Base-by-base conservation (phyloP, 805 yeast genomes). In the Tetrapisispora pingtungensis region DNA sequence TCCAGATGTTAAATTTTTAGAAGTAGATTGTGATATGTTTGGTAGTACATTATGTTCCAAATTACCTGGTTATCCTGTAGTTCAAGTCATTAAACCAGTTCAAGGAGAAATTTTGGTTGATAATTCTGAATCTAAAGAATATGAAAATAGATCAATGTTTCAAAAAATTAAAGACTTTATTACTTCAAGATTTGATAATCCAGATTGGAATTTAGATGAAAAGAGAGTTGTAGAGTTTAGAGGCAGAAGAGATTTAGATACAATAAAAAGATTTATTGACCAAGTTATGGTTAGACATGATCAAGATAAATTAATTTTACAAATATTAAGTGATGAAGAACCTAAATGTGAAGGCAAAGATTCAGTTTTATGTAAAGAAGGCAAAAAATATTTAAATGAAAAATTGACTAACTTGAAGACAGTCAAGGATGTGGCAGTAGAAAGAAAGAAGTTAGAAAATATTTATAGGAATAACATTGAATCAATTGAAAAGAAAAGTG, bases 31-130 rank as follows among this genome's bases (percentile, higher is more conserved):
- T 47, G 68, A 63, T 36, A 40, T 51, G 26, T 63, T 61, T 42
- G 62, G 59, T n/a, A 39, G 52, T 14, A 54, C 54, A 12, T 42
- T 62, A n/a, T 64, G 68, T 45, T 40, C 46, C 1, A 49, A 53
- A 17, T 41, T 63, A 40, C 62, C 74, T 32, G 84, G 84, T 13
- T 84, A 69, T 55, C 95, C 95, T 4, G 75, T 80, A 33, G 58
- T 85, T 43, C 70, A 71, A 51, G 62, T 81, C 49, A 75, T 83
- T 53, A 67, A 67, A 36, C 77, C 79, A 32, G 74, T 75, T 15
- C 65, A 66, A 35, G 18, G n/a, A 22, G 20, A 14, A n/a, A 56
- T 40, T 3, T 48, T 46, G 1, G 6, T 10, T 6, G 39, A 30
- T 2, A 15, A 18, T 8, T 7, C 39, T 8, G 22, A 8, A 14